phyloP scores from a whole-genome alignment of 192 early-diverging fungal species.

The Umbelopsis sp. region DNA sequence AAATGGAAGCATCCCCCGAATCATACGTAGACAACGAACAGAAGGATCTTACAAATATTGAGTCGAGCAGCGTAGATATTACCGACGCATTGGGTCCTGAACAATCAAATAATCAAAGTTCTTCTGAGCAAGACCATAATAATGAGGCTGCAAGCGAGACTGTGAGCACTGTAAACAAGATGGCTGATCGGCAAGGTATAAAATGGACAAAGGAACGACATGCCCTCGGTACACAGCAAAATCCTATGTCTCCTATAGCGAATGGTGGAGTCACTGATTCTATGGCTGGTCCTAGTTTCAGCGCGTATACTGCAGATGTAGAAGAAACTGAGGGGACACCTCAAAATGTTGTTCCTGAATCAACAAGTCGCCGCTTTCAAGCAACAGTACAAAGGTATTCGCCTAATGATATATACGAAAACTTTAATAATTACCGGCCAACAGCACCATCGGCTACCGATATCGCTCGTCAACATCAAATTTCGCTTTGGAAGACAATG shows the following conservation, averaged over 20 bases:
- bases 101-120: too few relatives aligned
- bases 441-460: neutral
- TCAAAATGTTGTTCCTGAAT: neutral
- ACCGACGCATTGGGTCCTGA: too few relatives aligned
- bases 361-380: neutral
- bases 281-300: slow-evolving; percentile 18
- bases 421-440: too few relatives aligned
- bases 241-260: neutral
- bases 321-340: neutral
- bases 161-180: too few relatives aligned
- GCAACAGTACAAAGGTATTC: neutral
- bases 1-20: too few relatives aligned
- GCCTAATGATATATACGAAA: too few relatives aligned
- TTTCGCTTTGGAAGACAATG: neutral
- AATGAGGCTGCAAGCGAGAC: too few relatives aligned
- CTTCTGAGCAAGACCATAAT: too few relatives aligned
- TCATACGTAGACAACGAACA: too few relatives aligned
- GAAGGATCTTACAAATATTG: too few relatives aligned
- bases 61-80: too few relatives aligned
- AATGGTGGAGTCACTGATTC: neutral
- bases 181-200: neutral
- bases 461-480: neutral
- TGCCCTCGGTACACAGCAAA: neutral
- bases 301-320: neutral
- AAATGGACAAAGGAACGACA: slow-evolving; percentile 2